Evolutionary conservation across 1,139 yeast genomes (phyloP).

Genomic region (Zygosaccharomyces sapae): DNA sequence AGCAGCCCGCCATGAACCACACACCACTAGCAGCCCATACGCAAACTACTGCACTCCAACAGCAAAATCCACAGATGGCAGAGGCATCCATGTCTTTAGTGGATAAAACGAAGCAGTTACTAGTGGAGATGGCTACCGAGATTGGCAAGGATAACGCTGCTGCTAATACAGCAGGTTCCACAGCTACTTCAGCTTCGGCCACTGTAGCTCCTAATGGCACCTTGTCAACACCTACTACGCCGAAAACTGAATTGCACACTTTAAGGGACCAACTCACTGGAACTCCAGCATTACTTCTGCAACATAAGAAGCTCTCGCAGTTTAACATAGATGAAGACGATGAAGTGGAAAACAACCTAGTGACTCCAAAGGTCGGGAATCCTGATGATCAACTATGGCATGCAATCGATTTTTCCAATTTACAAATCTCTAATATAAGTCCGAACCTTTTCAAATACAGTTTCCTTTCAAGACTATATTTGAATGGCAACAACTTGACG

Average conservation of each 20-base stretch:
- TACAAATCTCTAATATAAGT: constrained; percentile 67
- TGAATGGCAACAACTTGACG: constrained; percentile 79
- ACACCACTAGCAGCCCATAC: constrained; percentile 13
- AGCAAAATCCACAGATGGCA: constrained; percentile 21
- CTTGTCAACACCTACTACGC: constrained; percentile 34
- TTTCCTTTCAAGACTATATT: constrained; percentile 79
- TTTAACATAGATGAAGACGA: constrained; percentile 67
- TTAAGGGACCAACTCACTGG: constrained; percentile 25
- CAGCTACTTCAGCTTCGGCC: constrained; percentile 9
- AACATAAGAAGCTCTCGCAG: constrained; percentile 57
- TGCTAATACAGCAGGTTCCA: constrained; percentile 7
- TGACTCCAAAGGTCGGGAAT: constrained; percentile 64
- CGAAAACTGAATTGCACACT: constrained; percentile 32
- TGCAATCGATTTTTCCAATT: constrained; percentile 87
- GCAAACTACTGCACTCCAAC: constrained; percentile 11
- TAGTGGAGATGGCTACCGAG: constrained; percentile 35
- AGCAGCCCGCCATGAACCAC: constrained; percentile 36
- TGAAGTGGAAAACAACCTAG: constrained; percentile 51
- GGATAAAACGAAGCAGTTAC: constrained; percentile 35
- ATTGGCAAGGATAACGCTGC: constrained; percentile 17
- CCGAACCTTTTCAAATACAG: constrained; percentile 75
- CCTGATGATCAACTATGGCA: constrained; percentile 78
- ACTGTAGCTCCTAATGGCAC: constrained; percentile 25
- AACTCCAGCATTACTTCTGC: constrained; percentile 43
- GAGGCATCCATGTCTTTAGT: constrained; percentile 36